Conservation (phyloP, 495 filamentous ascomycete species). For the Tuber calosporum region DNA sequence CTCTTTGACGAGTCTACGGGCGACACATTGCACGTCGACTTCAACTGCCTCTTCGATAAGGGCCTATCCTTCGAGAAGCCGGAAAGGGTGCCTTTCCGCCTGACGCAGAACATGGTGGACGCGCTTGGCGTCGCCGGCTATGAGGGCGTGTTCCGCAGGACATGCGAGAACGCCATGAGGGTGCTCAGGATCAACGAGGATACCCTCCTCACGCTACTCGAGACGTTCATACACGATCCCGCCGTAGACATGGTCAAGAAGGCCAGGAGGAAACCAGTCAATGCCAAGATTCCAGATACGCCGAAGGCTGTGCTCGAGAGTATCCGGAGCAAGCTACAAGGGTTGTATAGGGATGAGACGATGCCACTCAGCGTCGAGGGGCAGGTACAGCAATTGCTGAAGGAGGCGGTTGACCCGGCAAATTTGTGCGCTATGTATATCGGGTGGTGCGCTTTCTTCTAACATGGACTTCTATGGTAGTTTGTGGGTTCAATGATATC, state of each 20-base stretch:
- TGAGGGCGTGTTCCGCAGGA: constrained; percentile 80
- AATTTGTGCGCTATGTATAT: constrained; percentile 92
- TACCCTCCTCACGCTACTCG: constrained; percentile 90
- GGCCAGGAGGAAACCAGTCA: constrained; percentile 43
- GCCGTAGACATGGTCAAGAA: constrained; percentile 85
- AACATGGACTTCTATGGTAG: not conserved
- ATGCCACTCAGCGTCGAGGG: constrained; percentile 91
- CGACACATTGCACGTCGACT: constrained; percentile 94
- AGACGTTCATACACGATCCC: constrained; percentile 94
- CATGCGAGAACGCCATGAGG: constrained; percentile 75
- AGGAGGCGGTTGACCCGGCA: constrained; percentile 66
- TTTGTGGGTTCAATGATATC: not conserved
- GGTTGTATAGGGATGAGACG: constrained; percentile 72
- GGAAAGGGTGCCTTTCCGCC: constrained; percentile 90
- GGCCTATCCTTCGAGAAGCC: constrained; percentile 92
- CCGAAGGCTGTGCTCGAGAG: constrained; percentile 84
- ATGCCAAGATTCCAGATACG: constrained; percentile 64
- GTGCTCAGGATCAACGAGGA: constrained; percentile 88
- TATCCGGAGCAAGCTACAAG: constrained; percentile 77
- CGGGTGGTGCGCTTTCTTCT: constrained; percentile 95
- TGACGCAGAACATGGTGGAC: constrained; percentile 97
- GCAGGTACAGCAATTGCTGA: constrained; percentile 85
- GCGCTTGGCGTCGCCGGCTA: constrained; percentile 91
- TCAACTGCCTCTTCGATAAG: constrained; percentile 99
- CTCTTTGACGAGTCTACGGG: constrained; percentile 90